Base-by-base conservation (phyloP, 257 asterid species). In the Henckelia pumila region DNA sequence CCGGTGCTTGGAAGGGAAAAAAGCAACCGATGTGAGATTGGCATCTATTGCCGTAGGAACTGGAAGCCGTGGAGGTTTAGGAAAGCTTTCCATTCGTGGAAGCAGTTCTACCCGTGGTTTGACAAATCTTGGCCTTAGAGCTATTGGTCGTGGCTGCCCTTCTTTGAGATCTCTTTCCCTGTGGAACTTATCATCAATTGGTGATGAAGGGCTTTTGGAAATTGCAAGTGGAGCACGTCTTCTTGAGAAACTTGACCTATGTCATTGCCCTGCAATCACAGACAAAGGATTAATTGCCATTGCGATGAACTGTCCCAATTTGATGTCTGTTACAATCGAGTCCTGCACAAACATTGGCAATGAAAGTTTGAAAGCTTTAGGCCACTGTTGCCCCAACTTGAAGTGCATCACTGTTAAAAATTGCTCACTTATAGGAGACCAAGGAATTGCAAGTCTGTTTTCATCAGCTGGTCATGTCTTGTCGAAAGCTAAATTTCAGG, bases 31-130 rank as follows among this genome's bases (percentile, higher is more conserved):
- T 78, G 87, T 88, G 53, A 86, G 95, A 81, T 77, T 94, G 59
- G 96, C 97, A 56, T 92, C 99, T 26, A 79, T 94, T 74, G 80
- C 99, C 63, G 88, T 91, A 53, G 96, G 97, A 56, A 85, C 88
- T 3, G 80, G 83, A 53, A 72, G 74, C 32, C 88, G 89, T 56
- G 99, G 99, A 68, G 97, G 97, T 67, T 73, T 94, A 72, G 97
- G 96, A 17, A 91, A 94, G 80, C 95, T 94, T 69, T 87, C 92
- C 8, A 85, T 94, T 61, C 76, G 91, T 49, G 99, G 97, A 68
- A 84, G 82, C 75, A 49, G 72, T 29, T 67, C 86, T 37, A 81
- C 79, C 56, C 66, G 81, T 56, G 83, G 86, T 37, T 83, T 88
- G 83, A 86, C 97, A 6, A 65, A 91, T 63, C 30, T 71, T 28